Evolutionary conservation across 139 green algal genomes (phyloP).

Genomic region (Tetraselmis striata): DNA sequence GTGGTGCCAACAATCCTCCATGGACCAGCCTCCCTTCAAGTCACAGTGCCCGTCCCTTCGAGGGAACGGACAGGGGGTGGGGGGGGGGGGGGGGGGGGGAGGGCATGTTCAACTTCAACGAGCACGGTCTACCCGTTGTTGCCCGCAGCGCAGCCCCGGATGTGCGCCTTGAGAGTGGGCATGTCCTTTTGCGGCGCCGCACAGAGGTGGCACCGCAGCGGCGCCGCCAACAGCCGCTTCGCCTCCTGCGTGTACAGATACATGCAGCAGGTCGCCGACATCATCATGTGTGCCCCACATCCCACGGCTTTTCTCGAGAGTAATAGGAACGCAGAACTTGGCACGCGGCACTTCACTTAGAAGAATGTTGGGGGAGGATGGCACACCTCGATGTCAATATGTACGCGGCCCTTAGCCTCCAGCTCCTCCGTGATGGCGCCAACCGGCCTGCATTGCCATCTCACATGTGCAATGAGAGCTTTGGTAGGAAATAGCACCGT

Average conservation of each 20-base stretch:
- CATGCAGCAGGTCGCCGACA: not conserved
- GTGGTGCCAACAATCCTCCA: too few species aligned
- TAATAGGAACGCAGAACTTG: not conserved
- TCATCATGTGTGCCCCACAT: not conserved
- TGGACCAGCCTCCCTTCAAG: too few species aligned
- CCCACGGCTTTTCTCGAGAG: not conserved
- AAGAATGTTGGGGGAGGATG: not conserved
- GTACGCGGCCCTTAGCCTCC: conserved; percentile 19
- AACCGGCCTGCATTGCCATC: not conserved
- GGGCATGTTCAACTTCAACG: too few species aligned
- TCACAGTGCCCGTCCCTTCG: too few species aligned
- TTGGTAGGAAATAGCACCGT: too few species aligned
- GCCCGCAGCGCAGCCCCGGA: conserved; percentile 27
- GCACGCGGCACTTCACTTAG: not conserved
- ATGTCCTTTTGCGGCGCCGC: conserved; percentile 35
- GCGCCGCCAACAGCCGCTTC: conserved; percentile 43
- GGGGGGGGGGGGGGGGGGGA: too few species aligned
- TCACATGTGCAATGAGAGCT: not conserved
- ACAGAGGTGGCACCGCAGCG: conserved; percentile 62
- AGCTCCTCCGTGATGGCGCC: conserved; percentile 10
- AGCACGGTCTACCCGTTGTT: too few species aligned
- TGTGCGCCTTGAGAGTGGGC: conserved; percentile 65
- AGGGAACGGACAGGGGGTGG: too few species aligned
- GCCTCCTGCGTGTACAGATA: not conserved
- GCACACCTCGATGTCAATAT: conserved; percentile 19